Evolutionary conservation across 108 stramenopile species (phyloP).

Genomic region (Cyclostephanos invisitatus): DNA sequence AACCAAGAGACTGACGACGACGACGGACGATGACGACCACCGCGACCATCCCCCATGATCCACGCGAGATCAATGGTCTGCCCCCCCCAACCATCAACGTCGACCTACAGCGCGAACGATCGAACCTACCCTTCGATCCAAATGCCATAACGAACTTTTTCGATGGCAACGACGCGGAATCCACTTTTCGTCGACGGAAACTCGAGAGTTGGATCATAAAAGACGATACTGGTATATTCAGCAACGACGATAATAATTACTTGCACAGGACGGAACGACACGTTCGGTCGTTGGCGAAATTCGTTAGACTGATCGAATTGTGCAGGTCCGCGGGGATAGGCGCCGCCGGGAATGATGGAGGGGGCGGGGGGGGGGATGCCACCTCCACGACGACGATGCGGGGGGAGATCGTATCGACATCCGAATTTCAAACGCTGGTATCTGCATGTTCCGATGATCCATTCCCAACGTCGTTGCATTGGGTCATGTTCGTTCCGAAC

Average conservation of each 20-base stretch:
- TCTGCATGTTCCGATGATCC: slow-evolving; percentile 74
- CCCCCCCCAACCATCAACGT: slow-evolving; percentile 35
- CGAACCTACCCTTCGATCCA: slow-evolving; percentile 59
- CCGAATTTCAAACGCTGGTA: slow-evolving; percentile 65
- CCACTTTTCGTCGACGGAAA: slow-evolving; percentile 57
- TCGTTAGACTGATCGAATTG: slow-evolving; percentile 76
- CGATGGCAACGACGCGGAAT: slow-evolving; percentile 57
- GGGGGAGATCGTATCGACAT: slow-evolving; percentile 57
- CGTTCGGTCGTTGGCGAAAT: slow-evolving; percentile 77
- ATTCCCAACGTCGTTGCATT: slow-evolving; percentile 79
- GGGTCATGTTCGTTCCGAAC: slow-evolving; percentile 94
- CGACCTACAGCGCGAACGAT: slow-evolving; percentile 68
- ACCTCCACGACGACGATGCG: slow-evolving; percentile 20
- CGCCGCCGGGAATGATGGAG: neutral
- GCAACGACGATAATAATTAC: slow-evolving; percentile 76
- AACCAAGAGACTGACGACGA: too few species aligned
- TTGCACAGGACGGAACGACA: slow-evolving; percentile 84
- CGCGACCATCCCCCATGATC: neutral
- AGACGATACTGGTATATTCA: slow-evolving; percentile 72
- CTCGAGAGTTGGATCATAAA: slow-evolving; percentile 66
- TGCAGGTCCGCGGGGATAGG: slow-evolving; percentile 80
- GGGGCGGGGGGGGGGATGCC: slow-evolving; percentile 43
- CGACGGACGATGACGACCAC: too few species aligned
- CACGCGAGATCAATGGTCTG: too few species aligned
- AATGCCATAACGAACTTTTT: slow-evolving; percentile 72